Conservation (phyloP, 2,329 filamentous ascomycete species). For the Epichloe sylvatica region DNA sequence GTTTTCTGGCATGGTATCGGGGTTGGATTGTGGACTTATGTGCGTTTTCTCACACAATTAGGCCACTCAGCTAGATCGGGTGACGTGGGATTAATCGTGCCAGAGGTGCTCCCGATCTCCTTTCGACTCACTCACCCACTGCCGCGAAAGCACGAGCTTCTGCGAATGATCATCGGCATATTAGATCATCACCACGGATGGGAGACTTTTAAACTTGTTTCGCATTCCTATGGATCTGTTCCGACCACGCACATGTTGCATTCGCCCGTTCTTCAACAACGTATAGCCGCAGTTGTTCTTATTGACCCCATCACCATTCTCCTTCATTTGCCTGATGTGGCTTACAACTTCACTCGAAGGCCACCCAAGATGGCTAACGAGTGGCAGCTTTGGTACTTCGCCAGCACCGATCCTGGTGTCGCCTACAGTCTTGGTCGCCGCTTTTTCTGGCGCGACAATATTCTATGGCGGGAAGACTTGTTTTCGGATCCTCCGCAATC, state of each 20-base stretch:
- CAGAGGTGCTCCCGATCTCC: conserved; percentile 53
- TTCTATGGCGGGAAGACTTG: conserved; percentile 56
- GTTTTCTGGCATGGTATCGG: conserved; percentile 61
- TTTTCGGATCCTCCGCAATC: conserved; percentile 9
- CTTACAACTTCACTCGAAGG: conserved; percentile 54
- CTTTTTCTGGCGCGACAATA: conserved; percentile 61
- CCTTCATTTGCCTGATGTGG: conserved; percentile 54
- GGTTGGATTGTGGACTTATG: conserved; percentile 51
- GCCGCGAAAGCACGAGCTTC: conserved; percentile 36
- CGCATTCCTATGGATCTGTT: conserved; percentile 52
- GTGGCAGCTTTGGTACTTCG: conserved; percentile 58
- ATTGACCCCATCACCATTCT: conserved; percentile 52
- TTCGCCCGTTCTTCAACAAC: conserved; percentile 30
- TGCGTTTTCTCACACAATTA: conserved; percentile 40
- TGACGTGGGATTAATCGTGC: conserved; percentile 46
- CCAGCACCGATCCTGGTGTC: conserved; percentile 51
- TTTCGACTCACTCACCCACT: conserved; percentile 45
- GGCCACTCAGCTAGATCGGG: conserved; percentile 17
- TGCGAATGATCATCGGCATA: conserved; percentile 41
- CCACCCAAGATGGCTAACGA: conserved; percentile 46
- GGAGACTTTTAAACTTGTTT: conserved; percentile 43
- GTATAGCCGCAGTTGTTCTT: conserved; percentile 34
- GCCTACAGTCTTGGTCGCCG: conserved; percentile 49
- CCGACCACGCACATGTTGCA: conserved; percentile 48
- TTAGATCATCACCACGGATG: conserved; percentile 41